Evolutionary conservation across 768 basidiomycete genomes (phyloP).

Genomic region (Phlegmacium glaucopus): DNA sequence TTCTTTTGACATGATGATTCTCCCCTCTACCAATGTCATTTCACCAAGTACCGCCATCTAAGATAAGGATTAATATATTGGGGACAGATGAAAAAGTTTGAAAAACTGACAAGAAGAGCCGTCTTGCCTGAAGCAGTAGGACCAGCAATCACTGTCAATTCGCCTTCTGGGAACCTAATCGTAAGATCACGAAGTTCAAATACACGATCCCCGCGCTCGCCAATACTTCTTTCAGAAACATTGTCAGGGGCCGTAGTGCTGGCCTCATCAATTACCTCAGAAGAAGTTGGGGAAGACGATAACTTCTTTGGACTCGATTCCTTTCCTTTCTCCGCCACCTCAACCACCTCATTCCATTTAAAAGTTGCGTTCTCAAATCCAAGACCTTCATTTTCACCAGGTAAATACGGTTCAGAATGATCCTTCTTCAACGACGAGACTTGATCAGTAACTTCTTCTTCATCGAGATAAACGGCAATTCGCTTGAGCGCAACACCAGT

Average conservation of each 20-base stretch:
- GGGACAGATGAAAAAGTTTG: background rate
- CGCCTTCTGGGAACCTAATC: constrained; percentile 68
- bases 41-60: constrained; percentile 74
- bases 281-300: constrained; percentile 9
- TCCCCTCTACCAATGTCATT: constrained; percentile 50
- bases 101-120: constrained; percentile 56
- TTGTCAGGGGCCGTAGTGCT: constrained; percentile 20
- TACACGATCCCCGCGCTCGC: constrained; percentile 37
- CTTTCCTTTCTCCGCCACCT: constrained; percentile 20
- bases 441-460: constrained; percentile 66
- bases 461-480: constrained; percentile 62
- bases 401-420: constrained; percentile 22
- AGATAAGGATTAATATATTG: background rate
- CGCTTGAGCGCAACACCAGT: constrained; percentile 64
- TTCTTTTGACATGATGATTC: constrained; percentile 66
- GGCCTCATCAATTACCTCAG: constrained; percentile 16
- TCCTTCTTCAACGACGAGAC: constrained; percentile 61
- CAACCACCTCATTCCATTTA: constrained; percentile 56
- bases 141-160: constrained; percentile 69
- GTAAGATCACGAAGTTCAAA: constrained; percentile 70
- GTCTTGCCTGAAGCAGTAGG: constrained; percentile 86
- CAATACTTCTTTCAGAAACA: constrained; percentile 14
- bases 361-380: constrained; percentile 59
- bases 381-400: constrained; percentile 39
- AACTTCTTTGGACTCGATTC: constrained; percentile 9